A percentile compares a stretch with the other conserved stretches of the same genome.
phyloP scores from a whole-genome alignment of 257 asterid genomes.

The Scutellaria galericulata region DNA sequence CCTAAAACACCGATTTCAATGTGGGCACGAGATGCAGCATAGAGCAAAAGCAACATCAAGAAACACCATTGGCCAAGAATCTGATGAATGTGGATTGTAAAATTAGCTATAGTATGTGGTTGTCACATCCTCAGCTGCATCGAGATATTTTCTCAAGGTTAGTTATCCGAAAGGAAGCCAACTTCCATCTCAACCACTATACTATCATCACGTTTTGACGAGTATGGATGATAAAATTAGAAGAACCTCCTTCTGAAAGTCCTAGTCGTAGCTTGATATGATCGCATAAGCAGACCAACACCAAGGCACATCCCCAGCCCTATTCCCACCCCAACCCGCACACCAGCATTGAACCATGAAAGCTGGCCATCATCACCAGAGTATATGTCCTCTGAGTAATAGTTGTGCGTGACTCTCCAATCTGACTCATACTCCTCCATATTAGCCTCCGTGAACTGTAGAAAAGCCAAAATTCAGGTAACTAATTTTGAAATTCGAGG shows the following conservation, averaged over 20 bases:
- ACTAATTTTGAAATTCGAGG: background rate
- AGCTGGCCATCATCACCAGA: constrained; percentile 63
- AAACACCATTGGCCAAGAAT: background rate
- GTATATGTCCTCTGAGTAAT: constrained; percentile 52
- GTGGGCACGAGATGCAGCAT: constrained; percentile 28
- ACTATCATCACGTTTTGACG: background rate
- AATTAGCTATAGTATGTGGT: background rate
- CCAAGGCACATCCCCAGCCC: constrained; percentile 72
- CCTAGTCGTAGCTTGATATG: constrained; percentile 58
- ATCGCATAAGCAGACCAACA: constrained; percentile 58
- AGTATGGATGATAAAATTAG: constrained; percentile 15
- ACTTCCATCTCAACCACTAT: constrained; percentile 16
- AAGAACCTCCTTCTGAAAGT: constrained; percentile 57
- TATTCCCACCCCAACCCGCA: constrained; percentile 67
- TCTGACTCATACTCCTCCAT: constrained; percentile 43
- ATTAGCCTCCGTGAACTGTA: constrained; percentile 46
- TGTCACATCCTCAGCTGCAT: constrained; percentile 27
- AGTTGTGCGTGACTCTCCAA: constrained; percentile 41
- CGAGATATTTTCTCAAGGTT: constrained; percentile 9
- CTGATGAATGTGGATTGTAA: background rate
- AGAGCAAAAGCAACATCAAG: constrained; percentile 18
- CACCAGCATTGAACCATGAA: constrained; percentile 66
- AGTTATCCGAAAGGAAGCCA: constrained; percentile 23
- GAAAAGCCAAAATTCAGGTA: constrained; percentile 20
- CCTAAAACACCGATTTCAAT: background rate